These are phyloP conservation scores for Ceriops zippeliana DNA, from an alignment of 345 rosid species.

Conservation along the genomic window DNA sequence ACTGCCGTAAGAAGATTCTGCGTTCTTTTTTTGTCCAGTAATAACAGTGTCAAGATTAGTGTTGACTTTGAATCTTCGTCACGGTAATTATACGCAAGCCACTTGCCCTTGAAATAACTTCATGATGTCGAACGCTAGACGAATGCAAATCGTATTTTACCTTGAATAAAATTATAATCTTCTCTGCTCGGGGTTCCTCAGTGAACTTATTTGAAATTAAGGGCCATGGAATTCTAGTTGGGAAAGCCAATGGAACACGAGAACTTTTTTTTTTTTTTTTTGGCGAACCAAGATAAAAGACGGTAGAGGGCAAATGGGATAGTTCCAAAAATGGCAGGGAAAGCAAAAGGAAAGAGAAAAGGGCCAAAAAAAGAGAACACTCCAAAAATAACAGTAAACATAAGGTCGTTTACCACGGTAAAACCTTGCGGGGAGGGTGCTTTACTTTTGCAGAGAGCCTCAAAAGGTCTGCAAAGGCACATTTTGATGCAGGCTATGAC, in stretches of 20 bases:
- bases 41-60: conserved; percentile 17
- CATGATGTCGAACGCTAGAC: too few relatives aligned
- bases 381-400: conserved; percentile 8
- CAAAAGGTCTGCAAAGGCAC: neutral
- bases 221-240: too few relatives aligned
- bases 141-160: too few relatives aligned
- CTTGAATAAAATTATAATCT: too few relatives aligned
- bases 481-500: neutral
- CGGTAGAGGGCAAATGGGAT: conserved; percentile 25
- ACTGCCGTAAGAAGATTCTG: neutral
- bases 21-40: neutral
- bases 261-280: too few relatives aligned
- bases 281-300: too few relatives aligned
- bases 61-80: too few relatives aligned
- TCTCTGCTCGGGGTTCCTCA: too few relatives aligned
- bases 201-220: too few relatives aligned
- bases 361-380: conserved; percentile 20
- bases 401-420: conserved; percentile 14
- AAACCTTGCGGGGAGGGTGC: neutral
- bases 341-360: conserved; percentile 14
- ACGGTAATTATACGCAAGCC: too few relatives aligned
- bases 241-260: too few relatives aligned
- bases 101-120: too few relatives aligned
- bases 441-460: neutral
- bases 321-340: conserved; percentile 37